These are phyloP conservation scores for Ambrosia artemisiifolia DNA, from an alignment of 129 eudicot species.

Conservation along the genomic window DNA sequence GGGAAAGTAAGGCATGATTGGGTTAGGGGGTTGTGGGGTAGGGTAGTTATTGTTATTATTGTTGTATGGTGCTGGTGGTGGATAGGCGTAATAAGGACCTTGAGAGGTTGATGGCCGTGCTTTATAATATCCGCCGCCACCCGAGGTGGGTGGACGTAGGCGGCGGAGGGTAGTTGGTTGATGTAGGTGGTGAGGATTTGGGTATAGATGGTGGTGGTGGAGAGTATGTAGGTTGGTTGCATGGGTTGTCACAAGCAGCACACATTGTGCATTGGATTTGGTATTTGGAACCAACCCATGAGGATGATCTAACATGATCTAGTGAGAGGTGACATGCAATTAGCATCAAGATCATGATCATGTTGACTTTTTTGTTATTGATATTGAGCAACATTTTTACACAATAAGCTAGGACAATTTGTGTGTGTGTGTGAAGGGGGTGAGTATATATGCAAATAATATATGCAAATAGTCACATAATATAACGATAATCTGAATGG, in stretches of 20 bases:
- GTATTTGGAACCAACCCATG: conserved; percentile 72
- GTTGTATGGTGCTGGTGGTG: conserved; percentile 38
- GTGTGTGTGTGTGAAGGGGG: neutral
- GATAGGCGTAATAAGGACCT: conserved; percentile 29
- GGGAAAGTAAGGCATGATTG: conserved; percentile 84
- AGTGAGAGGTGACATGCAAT: conserved; percentile 16
- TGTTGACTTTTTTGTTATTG: conserved; percentile 25
- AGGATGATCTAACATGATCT: conserved; percentile 14
- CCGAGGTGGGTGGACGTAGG: conserved; percentile 48
- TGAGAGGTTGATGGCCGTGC: conserved; percentile 47
- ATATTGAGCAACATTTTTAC: conserved; percentile 18
- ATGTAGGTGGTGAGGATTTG: conserved; percentile 24
- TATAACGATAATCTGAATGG: conserved; percentile 4
- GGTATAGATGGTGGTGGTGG: conserved; percentile 47
- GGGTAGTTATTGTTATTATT: conserved; percentile 19
- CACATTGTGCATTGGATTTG: conserved; percentile 89
- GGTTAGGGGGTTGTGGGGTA: conserved; percentile 82
- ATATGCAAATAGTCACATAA: conserved; percentile 9
- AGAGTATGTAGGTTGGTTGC: conserved; percentile 46
- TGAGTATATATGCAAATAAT: neutral
- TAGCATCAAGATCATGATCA: conserved; percentile 16
- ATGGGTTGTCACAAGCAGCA: conserved; percentile 81
- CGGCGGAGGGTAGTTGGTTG: conserved; percentile 48
- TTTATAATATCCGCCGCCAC: conserved; percentile 16
- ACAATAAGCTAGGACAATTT: neutral